Conservation (phyloP, 2,329 filamentous ascomycete species). For the Cephalotrichum gorgonifer region DNA sequence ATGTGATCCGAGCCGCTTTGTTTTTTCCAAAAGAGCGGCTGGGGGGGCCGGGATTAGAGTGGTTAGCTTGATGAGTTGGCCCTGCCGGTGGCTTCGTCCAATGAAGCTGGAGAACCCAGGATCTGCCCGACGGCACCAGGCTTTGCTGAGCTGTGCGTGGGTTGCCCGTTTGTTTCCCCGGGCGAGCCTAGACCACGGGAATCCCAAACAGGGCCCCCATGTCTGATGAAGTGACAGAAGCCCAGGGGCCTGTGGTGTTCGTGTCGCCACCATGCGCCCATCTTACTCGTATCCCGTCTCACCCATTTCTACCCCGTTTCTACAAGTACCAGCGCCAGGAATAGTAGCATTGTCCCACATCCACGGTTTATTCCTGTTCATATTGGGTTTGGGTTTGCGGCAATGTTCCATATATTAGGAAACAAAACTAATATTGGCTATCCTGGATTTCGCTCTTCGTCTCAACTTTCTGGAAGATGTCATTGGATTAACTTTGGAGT, state of each 20-base stretch:
- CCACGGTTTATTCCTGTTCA: too few relatives aligned
- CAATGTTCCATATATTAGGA: too few relatives aligned
- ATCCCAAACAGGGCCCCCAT: too few relatives aligned
- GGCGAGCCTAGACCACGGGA: not conserved
- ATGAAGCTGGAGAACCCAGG: slow-evolving; percentile 1
- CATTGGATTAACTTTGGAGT: not conserved
- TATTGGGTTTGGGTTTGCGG: too few relatives aligned
- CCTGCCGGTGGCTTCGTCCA: slow-evolving; percentile 1
- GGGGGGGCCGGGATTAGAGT: not conserved
- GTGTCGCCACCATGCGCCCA: slow-evolving; percentile 3
- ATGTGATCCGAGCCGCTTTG: slow-evolving; percentile 1
- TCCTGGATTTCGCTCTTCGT: not conserved
- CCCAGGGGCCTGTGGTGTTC: not conserved
- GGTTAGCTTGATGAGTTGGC: slow-evolving; percentile 6
- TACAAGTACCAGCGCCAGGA: too few relatives aligned
- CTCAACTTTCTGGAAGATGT: not conserved
- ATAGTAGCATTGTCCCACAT: too few relatives aligned
- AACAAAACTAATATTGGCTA: not conserved
- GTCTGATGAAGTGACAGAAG: not conserved
- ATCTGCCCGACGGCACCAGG: slow-evolving; percentile 2
- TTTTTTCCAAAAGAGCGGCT: slow-evolving; percentile 3
- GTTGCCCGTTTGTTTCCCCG: slow-evolving; percentile 4
- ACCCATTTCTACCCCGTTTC: too few relatives aligned
- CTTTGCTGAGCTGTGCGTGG: not conserved
- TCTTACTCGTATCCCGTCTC: too few relatives aligned